phyloP scores from a whole-genome alignment of 805 yeast genomes.

The Kuraishia hungarica region DNA sequence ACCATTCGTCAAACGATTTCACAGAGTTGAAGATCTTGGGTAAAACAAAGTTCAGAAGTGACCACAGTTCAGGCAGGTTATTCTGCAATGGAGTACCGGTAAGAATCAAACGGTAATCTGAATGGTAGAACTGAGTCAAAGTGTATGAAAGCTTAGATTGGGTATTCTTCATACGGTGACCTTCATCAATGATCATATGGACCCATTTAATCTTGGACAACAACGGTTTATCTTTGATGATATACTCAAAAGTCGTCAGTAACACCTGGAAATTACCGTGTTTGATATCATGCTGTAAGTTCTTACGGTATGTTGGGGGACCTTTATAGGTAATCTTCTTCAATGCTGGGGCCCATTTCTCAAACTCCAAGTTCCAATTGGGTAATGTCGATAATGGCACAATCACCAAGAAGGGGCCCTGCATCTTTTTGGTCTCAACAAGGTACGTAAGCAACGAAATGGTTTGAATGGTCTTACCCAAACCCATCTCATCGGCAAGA shows the following conservation, averaged over 20 bases:
- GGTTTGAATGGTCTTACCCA: constrained; percentile 68
- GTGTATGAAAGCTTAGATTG: constrained; percentile 67
- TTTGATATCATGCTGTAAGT: constrained; percentile 54
- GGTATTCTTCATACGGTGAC: constrained; percentile 81
- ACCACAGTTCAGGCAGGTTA: constrained; percentile 82
- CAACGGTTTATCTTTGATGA: constrained; percentile 68
- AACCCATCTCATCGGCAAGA: constrained; percentile 61
- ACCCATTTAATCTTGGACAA: constrained; percentile 66
- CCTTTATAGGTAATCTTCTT: constrained; percentile 73
- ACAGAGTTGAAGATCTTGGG: constrained; percentile 83
- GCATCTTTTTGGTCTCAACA: constrained; percentile 54
- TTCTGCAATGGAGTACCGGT: constrained; percentile 88
- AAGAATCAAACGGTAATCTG: constrained; percentile 69
- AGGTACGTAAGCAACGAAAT: constrained; percentile 67
- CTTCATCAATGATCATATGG: constrained; percentile 87
- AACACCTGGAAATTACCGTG: constrained; percentile 67
- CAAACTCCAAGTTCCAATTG: constrained; percentile 81
- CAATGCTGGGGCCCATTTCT: constrained; percentile 81
- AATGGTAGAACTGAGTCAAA: constrained; percentile 60
- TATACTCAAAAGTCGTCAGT: constrained; percentile 75
- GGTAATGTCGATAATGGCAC: constrained; percentile 81
- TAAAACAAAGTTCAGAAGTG: constrained; percentile 68
- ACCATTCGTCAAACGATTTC: constrained; percentile 84
- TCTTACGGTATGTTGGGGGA: constrained; percentile 61
- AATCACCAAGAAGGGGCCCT: constrained; percentile 68